Evolutionary conservation across 192 early-diverging fungal genomes (phyloP), one percentile per base, ranked within the genome.

Genomic region (Mortierella antarctica): DNA sequence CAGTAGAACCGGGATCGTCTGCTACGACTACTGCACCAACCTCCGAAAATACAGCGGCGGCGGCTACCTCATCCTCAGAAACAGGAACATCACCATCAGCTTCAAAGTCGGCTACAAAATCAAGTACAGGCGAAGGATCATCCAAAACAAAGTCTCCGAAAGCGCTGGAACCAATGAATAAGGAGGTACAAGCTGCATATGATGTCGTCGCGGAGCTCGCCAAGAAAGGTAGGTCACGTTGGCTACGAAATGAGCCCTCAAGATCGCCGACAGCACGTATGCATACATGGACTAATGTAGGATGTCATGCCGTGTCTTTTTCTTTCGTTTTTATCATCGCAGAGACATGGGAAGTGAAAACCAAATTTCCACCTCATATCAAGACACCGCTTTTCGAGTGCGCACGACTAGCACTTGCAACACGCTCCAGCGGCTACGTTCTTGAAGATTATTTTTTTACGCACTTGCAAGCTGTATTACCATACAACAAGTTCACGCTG

Each of bases 401-500:
- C 44, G 74, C 74, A 14, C 68, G 52, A 15, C 57, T 85, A 13
- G 69, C 67, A 17, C 55, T 74, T 8, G 21, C 62, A 18, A 69
- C 70, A 13, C 68, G 64, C 5, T 72, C 73, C 13, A 71, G 64
- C 40, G 85, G 82, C 41, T 73, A 77, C 18, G 81, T 82, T 1
- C 70, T 87, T 23, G 82, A 87, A 15, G 88, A 89, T 2, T 82
- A 75, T 62, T 65, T 87, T 39, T 60, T 89, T 31, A 50, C 67
- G 14, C 82, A 83, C 47, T 39, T 89, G 5, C 87, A 86, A 62
- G 64, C 63, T 4, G 72, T 86, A 49, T 64, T 89, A 14, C 88
- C 88, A 1, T 89, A 89, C 48, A 89, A 89, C 59, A 78, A 83
- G 65, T 89, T 83, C 48, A 89, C 88, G 12, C 52, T 89, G 5